Percentiles rank a stretch among this genome's conserved stretches.
phyloP scores from a whole-genome alignment of 2,329 filamentous ascomycete genomes.

The Blumeriella jaapii region DNA sequence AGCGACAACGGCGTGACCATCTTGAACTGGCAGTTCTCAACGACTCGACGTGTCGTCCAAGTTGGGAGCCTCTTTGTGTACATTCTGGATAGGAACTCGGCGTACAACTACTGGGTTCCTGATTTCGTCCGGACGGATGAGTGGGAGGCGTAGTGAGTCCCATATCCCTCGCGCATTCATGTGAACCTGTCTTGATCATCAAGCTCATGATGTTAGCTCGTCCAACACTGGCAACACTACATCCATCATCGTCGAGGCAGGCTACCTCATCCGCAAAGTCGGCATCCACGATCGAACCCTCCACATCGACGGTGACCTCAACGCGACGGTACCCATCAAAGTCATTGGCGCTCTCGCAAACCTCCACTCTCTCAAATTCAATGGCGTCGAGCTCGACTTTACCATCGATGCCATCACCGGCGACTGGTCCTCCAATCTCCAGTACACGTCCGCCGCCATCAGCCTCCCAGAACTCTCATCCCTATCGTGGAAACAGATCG shows the following conservation, averaged over 20 bases:
- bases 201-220: no score
- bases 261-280: constrained; percentile 53
- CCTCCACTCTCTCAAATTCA: constrained; percentile 49
- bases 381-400: constrained; percentile 35
- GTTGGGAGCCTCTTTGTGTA: constrained; percentile 29
- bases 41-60: constrained; percentile 39
- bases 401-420: constrained; percentile 33
- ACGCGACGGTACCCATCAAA: constrained; percentile 55
- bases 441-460: constrained; percentile 39
- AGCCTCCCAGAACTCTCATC: constrained; percentile 44
- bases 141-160: constrained; percentile 26
- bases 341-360: constrained; percentile 49
- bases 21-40: constrained; percentile 43
- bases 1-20: constrained; percentile 34
- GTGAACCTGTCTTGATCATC: no score
- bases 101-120: constrained; percentile 59
- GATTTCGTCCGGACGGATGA: constrained; percentile 35
- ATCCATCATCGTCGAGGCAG: constrained; percentile 50
- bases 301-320: constrained; percentile 58
- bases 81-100: constrained; percentile 45
- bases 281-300: constrained; percentile 44
- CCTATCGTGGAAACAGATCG: constrained; percentile 56
- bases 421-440: constrained; percentile 38
- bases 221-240: constrained; percentile 26
- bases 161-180: background rate